These are phyloP conservation scores for Trichosporon faecale DNA, from an alignment of 1,284 basidiomycete genomes.

Conservation along the genomic window DNA sequence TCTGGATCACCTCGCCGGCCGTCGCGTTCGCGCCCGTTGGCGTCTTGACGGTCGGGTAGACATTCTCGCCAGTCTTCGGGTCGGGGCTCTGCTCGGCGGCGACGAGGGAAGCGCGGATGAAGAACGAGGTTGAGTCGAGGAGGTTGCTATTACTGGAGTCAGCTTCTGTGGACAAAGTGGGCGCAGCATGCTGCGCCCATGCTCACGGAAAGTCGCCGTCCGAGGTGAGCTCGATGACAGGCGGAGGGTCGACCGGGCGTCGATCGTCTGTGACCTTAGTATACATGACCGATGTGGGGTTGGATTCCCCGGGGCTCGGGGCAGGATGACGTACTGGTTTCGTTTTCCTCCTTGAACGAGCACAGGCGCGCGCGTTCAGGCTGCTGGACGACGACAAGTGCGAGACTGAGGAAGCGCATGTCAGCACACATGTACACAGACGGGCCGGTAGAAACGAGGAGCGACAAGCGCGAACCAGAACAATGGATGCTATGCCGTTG, in stretches of 20 bases:
- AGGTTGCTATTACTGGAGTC: constrained; percentile 26
- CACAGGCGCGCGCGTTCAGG: constrained; percentile 51
- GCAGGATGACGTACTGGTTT: constrained; percentile 47
- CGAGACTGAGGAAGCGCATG: constrained; percentile 14
- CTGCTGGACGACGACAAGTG: constrained; percentile 45
- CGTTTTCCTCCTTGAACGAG: constrained; percentile 54
- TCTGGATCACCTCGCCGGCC: constrained; percentile 51
- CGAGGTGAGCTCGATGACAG: constrained; percentile 45
- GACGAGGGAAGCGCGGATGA: constrained; percentile 46
- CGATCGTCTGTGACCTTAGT: constrained; percentile 39
- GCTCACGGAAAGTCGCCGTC: constrained; percentile 24
- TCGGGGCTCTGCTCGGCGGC: constrained; percentile 24
- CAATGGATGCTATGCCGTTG: not conserved
- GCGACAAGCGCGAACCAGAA: constrained; percentile 2
- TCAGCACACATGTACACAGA: not conserved
- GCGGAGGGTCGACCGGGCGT: constrained; percentile 53
- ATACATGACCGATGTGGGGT: not conserved
- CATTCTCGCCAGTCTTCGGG: constrained; percentile 5
- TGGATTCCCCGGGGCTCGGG: not conserved
- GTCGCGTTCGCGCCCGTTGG: constrained; percentile 49
- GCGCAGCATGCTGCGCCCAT: not conserved
- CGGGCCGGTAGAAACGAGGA: not conserved
- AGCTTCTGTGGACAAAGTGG: not conserved
- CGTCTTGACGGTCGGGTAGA: constrained; percentile 44
- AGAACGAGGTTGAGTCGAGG: constrained; percentile 40